A percentile compares a stretch with the other conserved stretches of the same genome.
These are phyloP conservation scores for Eremochloa ophiuroides DNA, from an alignment of 176 grass and related monocot genomes.

Conservation along the genomic window DNA sequence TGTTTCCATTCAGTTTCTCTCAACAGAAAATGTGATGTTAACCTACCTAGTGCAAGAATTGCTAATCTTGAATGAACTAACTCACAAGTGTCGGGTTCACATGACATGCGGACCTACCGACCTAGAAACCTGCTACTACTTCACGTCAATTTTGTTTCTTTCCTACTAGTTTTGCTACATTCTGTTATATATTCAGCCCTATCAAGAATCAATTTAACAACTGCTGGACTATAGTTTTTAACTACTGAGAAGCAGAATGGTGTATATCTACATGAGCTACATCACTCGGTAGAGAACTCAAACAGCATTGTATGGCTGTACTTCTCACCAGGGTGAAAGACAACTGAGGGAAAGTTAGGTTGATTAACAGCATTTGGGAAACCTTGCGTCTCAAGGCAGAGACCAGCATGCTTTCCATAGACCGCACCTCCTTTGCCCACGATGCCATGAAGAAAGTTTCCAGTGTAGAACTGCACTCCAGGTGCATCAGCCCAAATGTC, in stretches of 20 bases:
- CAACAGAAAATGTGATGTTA: not conserved
- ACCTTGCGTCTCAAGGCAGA: constrained; percentile 91
- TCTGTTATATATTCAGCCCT: constrained; percentile 9
- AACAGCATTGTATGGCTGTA: constrained; percentile 78
- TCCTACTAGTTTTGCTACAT: not conserved
- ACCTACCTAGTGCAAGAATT: constrained; percentile 5
- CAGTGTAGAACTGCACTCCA: constrained; percentile 91
- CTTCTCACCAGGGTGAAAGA: constrained; percentile 68
- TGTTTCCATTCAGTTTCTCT: not conserved
- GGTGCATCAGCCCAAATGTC: constrained; percentile 77
- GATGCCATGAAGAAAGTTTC: constrained; percentile 57
- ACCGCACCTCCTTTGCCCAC: constrained; percentile 62
- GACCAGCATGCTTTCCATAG: constrained; percentile 59
- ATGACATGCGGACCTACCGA: not conserved
- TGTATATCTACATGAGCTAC: constrained; percentile 14
- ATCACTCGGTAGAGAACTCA: constrained; percentile 56
- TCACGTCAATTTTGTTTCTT: not conserved
- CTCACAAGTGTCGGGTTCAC: not conserved
- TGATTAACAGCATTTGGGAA: constrained; percentile 93
- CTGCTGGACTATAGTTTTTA: not conserved
- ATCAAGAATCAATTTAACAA: constrained; percentile 21
- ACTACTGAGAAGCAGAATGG: not conserved
- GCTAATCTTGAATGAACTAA: constrained; percentile 6
- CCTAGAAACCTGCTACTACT: too few species aligned
- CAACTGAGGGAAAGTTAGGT: constrained; percentile 63